Evolutionary conservation across 2,329 filamentous ascomycete genomes (phyloP), one percentile per base, ranked within the genome.

Genomic region (Alternaria ethzedia): DNA sequence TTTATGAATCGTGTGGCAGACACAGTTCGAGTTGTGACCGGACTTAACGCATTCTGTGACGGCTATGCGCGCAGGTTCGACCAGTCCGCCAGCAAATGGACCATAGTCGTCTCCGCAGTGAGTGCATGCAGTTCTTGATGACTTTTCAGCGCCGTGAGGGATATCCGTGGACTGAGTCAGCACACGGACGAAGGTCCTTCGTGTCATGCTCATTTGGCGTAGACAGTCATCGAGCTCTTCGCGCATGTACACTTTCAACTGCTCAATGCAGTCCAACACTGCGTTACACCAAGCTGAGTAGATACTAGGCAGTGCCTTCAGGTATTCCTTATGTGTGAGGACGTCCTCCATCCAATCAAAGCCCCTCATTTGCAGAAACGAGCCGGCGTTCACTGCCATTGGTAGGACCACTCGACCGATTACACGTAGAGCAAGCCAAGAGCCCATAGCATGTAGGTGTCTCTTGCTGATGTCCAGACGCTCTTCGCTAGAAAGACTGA

Each of bases 301-400:
- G 4, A 67, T 59, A 15, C n/a, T 57, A 1, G 66, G 66, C 6
- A 63, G 43, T 6, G 59, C 59, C 30, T 65, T 59, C 23, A 69
- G 20, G 9, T 52, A 67, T 12, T 67, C 51, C 12, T 9, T 54
- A 3, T 65, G 61, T 20, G 64, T 41, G 13, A 69, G 32, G 23
- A 60, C 28, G 43, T 69, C 66, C 3, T 65, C 54, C 10, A 65
- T 55, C 66, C 66, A 69, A 28, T 69, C 66, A 41, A 69, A 69
- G 11, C 66, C 66, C 11, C 23, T 59, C 59, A 67, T 69, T 11
- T 63, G 66, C 6, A 69, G 21, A 21, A 69, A 67, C 11, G 66
- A 62, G 6, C 66, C 66, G 23, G 54, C 64, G 17, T 59, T 59
- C 6, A 62, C 21, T 6, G n/a, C 46, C 66, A 69, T 69, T 5